Base-by-base conservation (phyloP, 2,329 filamentous ascomycete species). In the Biscogniauxia marginata region DNA sequence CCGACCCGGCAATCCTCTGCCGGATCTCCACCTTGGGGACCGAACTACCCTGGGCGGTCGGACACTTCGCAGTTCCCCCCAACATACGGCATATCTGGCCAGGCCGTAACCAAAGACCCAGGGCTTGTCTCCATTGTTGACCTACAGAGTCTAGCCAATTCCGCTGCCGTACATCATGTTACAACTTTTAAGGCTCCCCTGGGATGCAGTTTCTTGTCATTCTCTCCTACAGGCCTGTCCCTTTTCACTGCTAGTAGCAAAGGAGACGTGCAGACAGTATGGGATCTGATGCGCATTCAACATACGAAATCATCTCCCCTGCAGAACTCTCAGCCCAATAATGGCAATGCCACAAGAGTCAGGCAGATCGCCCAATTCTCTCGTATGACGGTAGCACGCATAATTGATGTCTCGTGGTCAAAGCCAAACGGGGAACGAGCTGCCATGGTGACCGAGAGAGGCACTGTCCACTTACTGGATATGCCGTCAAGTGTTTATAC, bases 381-480 rank as follows among this genome's bases (percentile, higher is more conserved):
- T 19, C 87, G 95, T 44, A 89, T 97, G 84, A 98, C 93, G 1
- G 89, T 93, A 49, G 91, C 95, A 3, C 89, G 90, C 53, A 91
- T 98, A 54, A 84, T 97, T 20, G 93, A 97, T 67, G 90, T 96
- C 45, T 85, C 87, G 3, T 99, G 95, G 95, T 88, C 89, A 1
- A 83, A 84, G 53, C 90, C 90, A 3, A 87, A 87, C 54, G 91
- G 90, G 20, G 90, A 96, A 69, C 87, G 90, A 56, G 77, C 96
- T 43, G 93, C 93, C 1, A 87, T 99, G 75, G 86, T 97, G 22
- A 98, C 95, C 0, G 91, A 96, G 67, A 90, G 93, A 64, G 92
- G 93, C n/a, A 99, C 95, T 7, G 87, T 97, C 9, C 95, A 99
- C 74, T 84, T 98, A 46, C 87, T 96, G 62, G 90, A 96, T 63